Evolutionary conservation across 2,329 filamentous ascomycete species (phyloP), one percentile per base, ranked within the genome.

Genomic region (Talaromyces marneffei): DNA sequence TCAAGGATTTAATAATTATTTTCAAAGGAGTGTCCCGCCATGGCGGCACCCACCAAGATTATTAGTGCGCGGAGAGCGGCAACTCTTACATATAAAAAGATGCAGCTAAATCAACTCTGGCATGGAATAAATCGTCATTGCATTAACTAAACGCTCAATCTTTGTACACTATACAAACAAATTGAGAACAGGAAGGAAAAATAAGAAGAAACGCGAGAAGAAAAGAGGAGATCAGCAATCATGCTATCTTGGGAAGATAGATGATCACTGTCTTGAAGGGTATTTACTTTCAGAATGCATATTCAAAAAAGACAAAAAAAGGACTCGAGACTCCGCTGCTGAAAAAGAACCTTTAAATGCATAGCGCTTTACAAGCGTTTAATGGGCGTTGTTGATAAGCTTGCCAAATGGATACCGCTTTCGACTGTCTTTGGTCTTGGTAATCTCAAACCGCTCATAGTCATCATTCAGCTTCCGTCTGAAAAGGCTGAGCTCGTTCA

Each of bases 391-490:
- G 61, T 73, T 74, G 33, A 64, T 59, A 59, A 76, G 68, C 37
- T 64, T 60, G 18, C 71, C 67, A 61, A 76, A 65, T 4, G 67
- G 71, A 27, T 72, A 71, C 39, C 73, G 62, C 46, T 57, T 66
- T 60, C 69, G 71, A 16, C 64, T 68, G 48, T 66, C 62, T 14
- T 63, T 64, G 0, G 63, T 27, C 67, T 67, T 52, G 23, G 60
- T 65, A 5, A 71, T 68, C 14, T 71, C 71, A 61, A 77, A 78
- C 61, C 75, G 71, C 52, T 77, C 73, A 64, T 76, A 73, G 39
- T 97, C 94, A 68, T 94, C 91, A 6, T 85, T 87, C 65, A 97
- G 86, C 78, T 96, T 97, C 69, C 86, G 86, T 74, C 88, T 88
- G 78, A 96, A 95, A 71, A 93, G 74, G 31, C 83, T 84, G 59